Conservation (phyloP, 1,139 yeast genomes). For the Scheffersomyces insectosa region DNA sequence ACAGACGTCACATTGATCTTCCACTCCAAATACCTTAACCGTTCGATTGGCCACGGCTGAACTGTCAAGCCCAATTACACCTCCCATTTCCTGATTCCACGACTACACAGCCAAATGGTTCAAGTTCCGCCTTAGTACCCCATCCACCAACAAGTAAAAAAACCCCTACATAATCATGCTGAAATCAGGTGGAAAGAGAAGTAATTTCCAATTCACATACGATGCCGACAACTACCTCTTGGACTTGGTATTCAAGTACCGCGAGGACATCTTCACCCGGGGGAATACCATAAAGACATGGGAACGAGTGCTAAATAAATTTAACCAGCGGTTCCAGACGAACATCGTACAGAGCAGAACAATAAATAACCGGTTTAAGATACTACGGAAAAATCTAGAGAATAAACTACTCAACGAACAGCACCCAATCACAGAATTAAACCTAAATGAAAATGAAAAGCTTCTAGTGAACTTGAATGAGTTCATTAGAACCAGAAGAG, state of each 20-base stretch:
- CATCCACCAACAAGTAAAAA: conserved; percentile 5
- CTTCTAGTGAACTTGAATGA: conserved; percentile 21
- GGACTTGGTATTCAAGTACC: conserved; percentile 20
- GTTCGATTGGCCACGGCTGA: too few species aligned
- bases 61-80: too few species aligned
- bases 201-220: conserved; percentile 27
- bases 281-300: conserved; percentile 33
- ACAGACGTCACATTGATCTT: too few species aligned
- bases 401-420: conserved; percentile 19
- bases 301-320: conserved; percentile 25
- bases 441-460: conserved; percentile 29
- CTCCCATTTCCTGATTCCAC: too few species aligned
- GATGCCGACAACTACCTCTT: conserved; percentile 27
- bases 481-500: conserved; percentile 3
- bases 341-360: conserved; percentile 30
- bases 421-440: conserved; percentile 9
- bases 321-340: conserved; percentile 20
- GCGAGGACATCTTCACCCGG: conserved; percentile 27
- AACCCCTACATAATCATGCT: conserved; percentile 1
- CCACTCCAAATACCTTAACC: too few species aligned
- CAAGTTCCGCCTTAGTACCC: too few species aligned
- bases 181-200: conserved; percentile 14
- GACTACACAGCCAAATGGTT: too few species aligned
- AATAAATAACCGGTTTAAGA: conserved; percentile 29
- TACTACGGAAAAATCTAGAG: conserved; percentile 24